phyloP scores from a whole-genome alignment of 306 rosid genomes.

The Geum urbanum region DNA sequence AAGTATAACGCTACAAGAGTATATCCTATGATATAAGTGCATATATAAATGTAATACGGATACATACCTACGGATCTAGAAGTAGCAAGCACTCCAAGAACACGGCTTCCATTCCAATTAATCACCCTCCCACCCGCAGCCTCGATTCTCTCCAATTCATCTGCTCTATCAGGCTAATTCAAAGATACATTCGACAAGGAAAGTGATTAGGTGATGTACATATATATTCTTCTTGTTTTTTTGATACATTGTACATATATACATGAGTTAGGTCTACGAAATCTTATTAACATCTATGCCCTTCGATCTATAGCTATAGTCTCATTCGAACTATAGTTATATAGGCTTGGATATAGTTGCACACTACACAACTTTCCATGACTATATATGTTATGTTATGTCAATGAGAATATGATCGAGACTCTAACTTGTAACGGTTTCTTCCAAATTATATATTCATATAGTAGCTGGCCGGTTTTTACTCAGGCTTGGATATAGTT shows the following conservation, averaged over 20 bases:
- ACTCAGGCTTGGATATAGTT: no score
- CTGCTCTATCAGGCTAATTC: conserved; percentile 64
- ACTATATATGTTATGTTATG: no score
- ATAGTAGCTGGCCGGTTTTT: no score
- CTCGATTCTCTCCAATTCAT: conserved; percentile 91
- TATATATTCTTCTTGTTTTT: no score
- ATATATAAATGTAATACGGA: background rate
- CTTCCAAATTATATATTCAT: no score
- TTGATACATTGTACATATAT: background rate
- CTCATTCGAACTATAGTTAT: no score
- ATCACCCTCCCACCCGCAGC: conserved; percentile 87
- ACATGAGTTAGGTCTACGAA: background rate
- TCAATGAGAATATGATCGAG: no score
- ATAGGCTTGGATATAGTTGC: no score
- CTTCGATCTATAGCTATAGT: no score
- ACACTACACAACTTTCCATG: no score
- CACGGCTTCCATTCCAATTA: conserved; percentile 87
- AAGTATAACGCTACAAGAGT: background rate
- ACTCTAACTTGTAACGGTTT: no score
- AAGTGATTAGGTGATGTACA: background rate
- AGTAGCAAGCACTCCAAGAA: conserved; percentile 89
- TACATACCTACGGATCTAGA: conserved; percentile 80
- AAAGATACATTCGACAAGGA: background rate
- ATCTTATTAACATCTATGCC: background rate
- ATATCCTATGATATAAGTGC: background rate